Conservation (phyloP, 345 rosid species). For the Melaleuca alternifolia region DNA sequence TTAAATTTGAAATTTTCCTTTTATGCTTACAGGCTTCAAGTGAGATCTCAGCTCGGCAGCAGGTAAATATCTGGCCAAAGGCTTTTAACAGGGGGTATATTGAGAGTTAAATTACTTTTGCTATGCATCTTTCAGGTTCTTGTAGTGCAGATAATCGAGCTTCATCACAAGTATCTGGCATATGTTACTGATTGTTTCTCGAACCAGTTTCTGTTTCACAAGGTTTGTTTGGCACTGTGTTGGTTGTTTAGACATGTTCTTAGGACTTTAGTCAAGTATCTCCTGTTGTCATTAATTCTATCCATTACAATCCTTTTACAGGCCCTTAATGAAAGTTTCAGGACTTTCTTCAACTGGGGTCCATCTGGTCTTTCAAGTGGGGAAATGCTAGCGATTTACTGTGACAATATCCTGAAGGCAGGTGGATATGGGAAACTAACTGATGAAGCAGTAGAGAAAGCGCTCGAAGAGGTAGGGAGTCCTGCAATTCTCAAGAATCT, state of each 20-base stretch:
- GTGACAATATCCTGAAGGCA: conserved; percentile 29
- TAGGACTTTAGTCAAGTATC: background rate
- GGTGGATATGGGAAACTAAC: conserved; percentile 26
- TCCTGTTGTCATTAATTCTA: background rate
- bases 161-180: conserved; percentile 26
- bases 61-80: conserved; percentile 6
- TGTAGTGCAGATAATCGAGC: conserved; percentile 24
- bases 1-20: background rate
- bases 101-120: background rate
- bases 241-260: background rate
- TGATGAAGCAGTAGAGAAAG: conserved; percentile 34
- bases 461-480: conserved; percentile 19
- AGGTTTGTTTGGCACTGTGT: conserved; percentile 8
- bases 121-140: conserved; percentile 8
- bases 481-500: background rate
- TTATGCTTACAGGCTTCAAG: background rate
- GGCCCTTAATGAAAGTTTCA: conserved; percentile 32
- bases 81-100: background rate
- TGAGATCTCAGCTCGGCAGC: background rate
- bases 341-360: conserved; percentile 22
- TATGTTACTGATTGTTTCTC: conserved; percentile 22
- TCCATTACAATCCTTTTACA: background rate
- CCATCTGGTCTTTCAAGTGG: conserved; percentile 22
- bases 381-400: conserved; percentile 25
- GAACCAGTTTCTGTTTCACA: conserved; percentile 23